Evolutionary conservation across 2,329 filamentous ascomycete species (phyloP).

Genomic region (Ascochyta rabiei): DNA sequence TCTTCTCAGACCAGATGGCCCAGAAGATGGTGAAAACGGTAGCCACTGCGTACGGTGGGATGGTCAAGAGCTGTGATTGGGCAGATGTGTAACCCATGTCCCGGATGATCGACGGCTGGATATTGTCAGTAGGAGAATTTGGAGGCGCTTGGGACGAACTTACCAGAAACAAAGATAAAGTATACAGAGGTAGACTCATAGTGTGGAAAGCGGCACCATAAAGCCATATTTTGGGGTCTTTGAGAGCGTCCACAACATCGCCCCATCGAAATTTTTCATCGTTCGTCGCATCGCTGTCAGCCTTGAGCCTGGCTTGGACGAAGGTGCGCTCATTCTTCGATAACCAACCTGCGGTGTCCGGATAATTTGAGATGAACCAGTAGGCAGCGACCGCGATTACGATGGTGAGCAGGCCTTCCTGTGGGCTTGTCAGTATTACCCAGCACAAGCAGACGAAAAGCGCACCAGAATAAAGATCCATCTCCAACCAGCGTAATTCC

Average conservation of each 20-base stretch:
- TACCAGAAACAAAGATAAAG: constrained; percentile 47
- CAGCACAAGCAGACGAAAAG: neutral
- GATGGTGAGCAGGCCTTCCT: constrained; percentile 48
- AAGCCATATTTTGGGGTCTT: constrained; percentile 54
- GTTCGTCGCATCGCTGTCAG: constrained; percentile 72
- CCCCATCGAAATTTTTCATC: constrained; percentile 72
- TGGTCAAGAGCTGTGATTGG: constrained; percentile 54
- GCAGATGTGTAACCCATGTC: constrained; percentile 52
- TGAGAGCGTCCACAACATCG: constrained; percentile 67
- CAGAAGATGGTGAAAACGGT: constrained; percentile 46
- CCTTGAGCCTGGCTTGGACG: constrained; percentile 67
- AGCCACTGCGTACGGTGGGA: constrained; percentile 52
- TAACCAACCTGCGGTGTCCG: constrained; percentile 64
- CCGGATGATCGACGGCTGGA: constrained; percentile 60
- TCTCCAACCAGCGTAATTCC: constrained; percentile 50
- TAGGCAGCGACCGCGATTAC: constrained; percentile 46
- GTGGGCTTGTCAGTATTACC: constrained; percentile 13
- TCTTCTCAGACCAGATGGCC: constrained; percentile 43
- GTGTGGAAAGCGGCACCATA: constrained; percentile 76
- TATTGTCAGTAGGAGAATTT: neutral
- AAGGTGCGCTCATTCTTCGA: constrained; percentile 59
- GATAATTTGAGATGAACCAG: constrained; percentile 71
- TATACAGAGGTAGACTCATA: constrained; percentile 63
- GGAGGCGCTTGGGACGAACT: constrained; percentile 20
- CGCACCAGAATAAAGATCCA: constrained; percentile 51